Evolutionary conservation across 192 early-diverging fungal species (phyloP), one percentile per base, ranked within the genome.

Genomic region (Linnemannia hyalina): DNA sequence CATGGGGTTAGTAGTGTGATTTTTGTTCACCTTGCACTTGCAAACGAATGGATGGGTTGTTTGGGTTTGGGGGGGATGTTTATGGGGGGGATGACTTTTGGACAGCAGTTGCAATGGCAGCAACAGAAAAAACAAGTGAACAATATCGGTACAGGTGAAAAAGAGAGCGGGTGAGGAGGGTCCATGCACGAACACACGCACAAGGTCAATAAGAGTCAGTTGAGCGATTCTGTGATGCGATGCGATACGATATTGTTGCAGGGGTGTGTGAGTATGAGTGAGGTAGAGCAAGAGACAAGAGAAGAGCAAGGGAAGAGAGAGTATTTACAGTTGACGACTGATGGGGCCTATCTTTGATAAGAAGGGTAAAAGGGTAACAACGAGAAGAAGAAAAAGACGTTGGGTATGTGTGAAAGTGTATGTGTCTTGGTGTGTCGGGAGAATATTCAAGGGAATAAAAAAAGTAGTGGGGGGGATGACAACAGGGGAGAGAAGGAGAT

Each of bases 1-100:
- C n/a, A 71, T 47, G 41, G 60, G 68, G 68, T 49, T 57, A 54
- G 40, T 41, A 47, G 47, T 74, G 73, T 74, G 73, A 35, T 44
- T 42, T 35, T 70, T 70, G 26, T 41, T 16, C 69, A 42, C 49
- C 20, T 52, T 52, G 49, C 49, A 4, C 38, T 40, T 18, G 20
- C 13, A 52, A 52, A 22, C 16, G 49, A 18, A 52, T 18, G 49
- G 49, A 20, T 22, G 49, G 49, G 15, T 52, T 52, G 16, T 52
- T 52, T 52, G 49, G 18, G 49, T 52, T 41, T 42, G 8, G 35
- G 38, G 32, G 18, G 40, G 38, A 69, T n/a, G 29, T n/a, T 9
- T n/a, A 8, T 44, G 20, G 26, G 41, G 75, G 41, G 40, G 41
- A 13, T 35, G 40, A 68, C 60, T 38, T 65, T 60, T 46, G 8